A percentile compares a stretch with the other conserved stretches of the same genome.
phyloP scores from a whole-genome alignment of 1,284 basidiomycete species.

The Heterobasidion parviporum region DNA sequence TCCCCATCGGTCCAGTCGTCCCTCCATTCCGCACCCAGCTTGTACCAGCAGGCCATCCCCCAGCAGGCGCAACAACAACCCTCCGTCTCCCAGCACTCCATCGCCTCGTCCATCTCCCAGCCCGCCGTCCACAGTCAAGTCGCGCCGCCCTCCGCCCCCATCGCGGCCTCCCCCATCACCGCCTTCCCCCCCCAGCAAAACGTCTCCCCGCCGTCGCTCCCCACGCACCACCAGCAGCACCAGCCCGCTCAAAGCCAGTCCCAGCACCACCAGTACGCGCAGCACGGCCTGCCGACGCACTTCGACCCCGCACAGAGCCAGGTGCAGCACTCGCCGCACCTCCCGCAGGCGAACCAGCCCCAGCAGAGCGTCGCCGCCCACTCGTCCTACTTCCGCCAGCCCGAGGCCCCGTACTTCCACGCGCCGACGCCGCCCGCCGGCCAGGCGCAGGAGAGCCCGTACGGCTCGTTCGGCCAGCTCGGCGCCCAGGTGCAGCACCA shows the following conservation, averaged over 20 bases:
- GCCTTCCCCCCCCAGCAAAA: slow-evolving; percentile 27
- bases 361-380: slow-evolving; percentile 29
- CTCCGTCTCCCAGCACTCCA: slow-evolving; percentile 27
- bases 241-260: slow-evolving; percentile 14
- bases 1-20: slow-evolving; percentile 24
- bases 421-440: slow-evolving; percentile 62
- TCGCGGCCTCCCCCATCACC: slow-evolving; percentile 27
- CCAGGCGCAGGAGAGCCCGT: slow-evolving; percentile 56
- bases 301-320: slow-evolving; percentile 46
- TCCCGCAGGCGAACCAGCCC: slow-evolving; percentile 29
- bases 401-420: slow-evolving; percentile 65
- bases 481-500: slow-evolving; percentile 40
- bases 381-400: slow-evolving; percentile 57
- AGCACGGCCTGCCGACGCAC: slow-evolving; percentile 54
- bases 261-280: slow-evolving; percentile 48
- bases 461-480: slow-evolving; percentile 61
- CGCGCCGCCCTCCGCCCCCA: slow-evolving; percentile 16
- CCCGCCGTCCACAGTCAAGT: slow-evolving; percentile 22
- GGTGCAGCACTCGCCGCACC: slow-evolving; percentile 24
- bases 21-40: slow-evolving; percentile 17
- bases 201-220: slow-evolving; percentile 14
- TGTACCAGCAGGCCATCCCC: slow-evolving; percentile 40
- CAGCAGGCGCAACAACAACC: slow-evolving; percentile 17
- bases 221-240: slow-evolving; percentile 10
- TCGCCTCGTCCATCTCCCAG: slow-evolving; percentile 30